Base-by-base conservation (phyloP, 768 basidiomycete genomes). In the Lyophyllum decastes region DNA sequence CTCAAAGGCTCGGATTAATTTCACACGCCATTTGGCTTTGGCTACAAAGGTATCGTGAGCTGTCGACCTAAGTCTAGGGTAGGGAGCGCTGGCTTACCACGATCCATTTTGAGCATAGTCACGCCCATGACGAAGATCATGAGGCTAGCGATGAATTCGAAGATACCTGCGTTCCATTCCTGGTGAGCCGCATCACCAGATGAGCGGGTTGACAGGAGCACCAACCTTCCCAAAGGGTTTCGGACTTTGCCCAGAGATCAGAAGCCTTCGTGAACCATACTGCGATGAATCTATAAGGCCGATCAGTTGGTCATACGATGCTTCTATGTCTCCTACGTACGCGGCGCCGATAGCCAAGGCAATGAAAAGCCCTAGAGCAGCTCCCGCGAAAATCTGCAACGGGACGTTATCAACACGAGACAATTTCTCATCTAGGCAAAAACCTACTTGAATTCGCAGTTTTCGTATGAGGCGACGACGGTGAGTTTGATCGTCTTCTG, bases 51-150 rank as follows among this genome's bases (percentile, higher is more conserved):
- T 10, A 54, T 19, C 55, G 25, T 47, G 53, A 54, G 34, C 16
- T 25, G 49, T n/a, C n/a, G n/a, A n/a, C n/a, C 16, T 22, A 1
- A 27, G 26, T 8, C 16, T 26, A 27, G 14, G 22, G 10, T n/a
- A n/a, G 16, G n/a, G 10, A 24, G 9, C n/a, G 14, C 19, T 8
- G 22, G 52, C 66, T 45, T 65, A 77, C 79, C 80, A 66, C 89
- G 81, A 72, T 98, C 95, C 84, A 99, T 88, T 69, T 92, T 94
- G 59, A 99, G 85, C 90, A 98, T 95, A 34, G 90, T 89, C 38
- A 98, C 67, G 2, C 93, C 95, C 94, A 98, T 96, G 68, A 89
- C 78, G 71, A 94, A 92, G 66, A 97, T 95, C 82, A 97, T 85
- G 64, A 93, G 55, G 11, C 85, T 70, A 0, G 90, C 90, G 53